These are phyloP conservation scores for Gentiana macrophylla DNA, from an alignment of 257 asterid species.

Conservation along the genomic window DNA sequence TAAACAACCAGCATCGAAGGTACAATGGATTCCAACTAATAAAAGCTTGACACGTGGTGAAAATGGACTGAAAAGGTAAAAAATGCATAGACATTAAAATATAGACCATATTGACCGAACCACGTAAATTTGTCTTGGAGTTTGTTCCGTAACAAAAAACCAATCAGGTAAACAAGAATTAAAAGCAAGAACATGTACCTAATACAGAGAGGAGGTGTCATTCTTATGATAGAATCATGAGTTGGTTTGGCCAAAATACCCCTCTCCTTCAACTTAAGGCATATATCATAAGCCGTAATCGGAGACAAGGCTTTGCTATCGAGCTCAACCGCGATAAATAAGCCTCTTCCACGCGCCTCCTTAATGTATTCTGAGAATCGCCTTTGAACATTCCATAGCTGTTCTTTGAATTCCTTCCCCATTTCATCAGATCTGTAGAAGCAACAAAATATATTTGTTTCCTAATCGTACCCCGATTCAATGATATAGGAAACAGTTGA, in stretches of 20 bases:
- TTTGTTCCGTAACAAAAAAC: too few species aligned
- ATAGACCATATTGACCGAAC: too few species aligned
- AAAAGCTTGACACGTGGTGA: too few species aligned
- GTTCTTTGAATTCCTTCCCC: slow-evolving; percentile 67
- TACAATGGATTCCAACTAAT: too few species aligned
- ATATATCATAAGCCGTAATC: slow-evolving; percentile 70
- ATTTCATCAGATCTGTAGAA: slow-evolving; percentile 51
- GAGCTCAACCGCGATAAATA: slow-evolving; percentile 88
- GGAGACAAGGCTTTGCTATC: slow-evolving; percentile 59
- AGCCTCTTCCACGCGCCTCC: slow-evolving; percentile 85
- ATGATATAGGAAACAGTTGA: too few species aligned
- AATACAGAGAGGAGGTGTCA: slow-evolving; percentile 85
- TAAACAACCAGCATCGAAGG: too few species aligned
- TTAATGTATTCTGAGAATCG: slow-evolving; percentile 56
- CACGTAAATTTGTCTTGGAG: too few species aligned
- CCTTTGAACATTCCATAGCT: slow-evolving; percentile 48
- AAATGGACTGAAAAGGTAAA: too few species aligned
- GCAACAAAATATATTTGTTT: not conserved
- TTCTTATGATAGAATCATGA: slow-evolving; percentile 69
- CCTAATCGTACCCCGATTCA: too few species aligned
- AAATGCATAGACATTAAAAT: too few species aligned
- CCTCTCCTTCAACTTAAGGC: slow-evolving; percentile 84
- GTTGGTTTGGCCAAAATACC: slow-evolving; percentile 94
- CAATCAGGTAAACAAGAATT: not conserved
- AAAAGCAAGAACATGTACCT: slow-evolving; percentile 31